Evolutionary conservation across 768 basidiomycete species (phyloP), one percentile per base, ranked within the genome.

Genomic region (Leucocoprinus leucothites): DNA sequence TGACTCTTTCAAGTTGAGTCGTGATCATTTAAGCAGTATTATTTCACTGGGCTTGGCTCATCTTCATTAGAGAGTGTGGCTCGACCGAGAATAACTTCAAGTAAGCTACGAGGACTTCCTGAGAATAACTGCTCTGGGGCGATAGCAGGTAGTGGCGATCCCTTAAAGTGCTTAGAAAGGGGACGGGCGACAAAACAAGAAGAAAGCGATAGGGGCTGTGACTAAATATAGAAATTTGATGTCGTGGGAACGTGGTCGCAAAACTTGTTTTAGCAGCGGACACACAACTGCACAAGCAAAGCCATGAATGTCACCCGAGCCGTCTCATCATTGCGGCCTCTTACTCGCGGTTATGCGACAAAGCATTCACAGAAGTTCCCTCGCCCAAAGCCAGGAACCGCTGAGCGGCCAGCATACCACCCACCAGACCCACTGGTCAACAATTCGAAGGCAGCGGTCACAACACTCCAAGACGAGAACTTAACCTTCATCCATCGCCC

Each of bases 401-500:
- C 80, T 25, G 80, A 81, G 58, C 64, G 78, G 6, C 82, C 86
- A 2, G 80, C 86, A 6, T 78, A 79, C 40, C 82, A 79, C 47
- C 72, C 79, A 24, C 74, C 78, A 16, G 86, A 87, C 60, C 86
- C 86, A 1, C 69, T 87, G 49, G 56, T 68, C 51, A 76, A 78
- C 67, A 80, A 76, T 56, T 74, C 81, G 36, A 73, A 78, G 36
- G 82, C 81, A 35, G 69, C 69, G 46, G 80, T 84, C 48, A 81
- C 76, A 9, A 54, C 70, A 8, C 68, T 87, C 19, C 68, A 72
- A 5, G 81, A 80, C 58, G 78, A 80, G 54, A 73, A 78, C 57
- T 68, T 91, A 53, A 89, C 89, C 0, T 93, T 93, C 67, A 85
- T 93, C 56, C 89, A 90, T 66, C 85, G 91, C 41, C 88, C 88